A percentile compares a stretch with the other conserved stretches of the same genome.
phyloP scores from a whole-genome alignment of 306 rosid genomes.

The Castanopsis chinensis region DNA sequence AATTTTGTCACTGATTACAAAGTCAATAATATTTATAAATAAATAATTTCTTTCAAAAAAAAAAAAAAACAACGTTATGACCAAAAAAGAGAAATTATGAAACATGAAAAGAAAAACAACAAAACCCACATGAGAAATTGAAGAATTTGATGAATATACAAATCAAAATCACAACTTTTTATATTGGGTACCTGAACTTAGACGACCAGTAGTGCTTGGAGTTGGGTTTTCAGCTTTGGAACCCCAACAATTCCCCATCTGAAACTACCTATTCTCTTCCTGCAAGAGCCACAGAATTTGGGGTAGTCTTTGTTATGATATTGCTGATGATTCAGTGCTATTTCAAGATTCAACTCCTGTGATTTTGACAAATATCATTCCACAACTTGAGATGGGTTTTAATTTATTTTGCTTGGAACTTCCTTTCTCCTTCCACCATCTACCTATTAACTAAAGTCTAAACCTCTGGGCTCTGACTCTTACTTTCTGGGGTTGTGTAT shows the following conservation, averaged over 20 bases:
- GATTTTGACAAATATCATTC: neutral
- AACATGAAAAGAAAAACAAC: neutral
- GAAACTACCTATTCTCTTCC: slow-evolving; percentile 11
- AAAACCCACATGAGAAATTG: slow-evolving; percentile 15
- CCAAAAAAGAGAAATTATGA: neutral
- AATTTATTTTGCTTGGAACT: neutral
- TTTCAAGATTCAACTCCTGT: neutral
- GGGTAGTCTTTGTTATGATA: neutral
- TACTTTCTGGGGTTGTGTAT: too few species aligned
- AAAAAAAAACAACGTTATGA: neutral
- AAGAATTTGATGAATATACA: neutral
- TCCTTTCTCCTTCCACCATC: neutral
- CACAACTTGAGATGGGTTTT: neutral
- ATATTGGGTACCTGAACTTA: slow-evolving; percentile 42
- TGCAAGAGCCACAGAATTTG: neutral
- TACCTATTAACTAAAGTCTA: neutral
- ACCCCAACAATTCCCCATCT: slow-evolving; percentile 90
- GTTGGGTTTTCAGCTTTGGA: slow-evolving; percentile 37
- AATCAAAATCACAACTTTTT: neutral
- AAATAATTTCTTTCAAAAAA: neutral
- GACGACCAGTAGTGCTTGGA: slow-evolving; percentile 42
- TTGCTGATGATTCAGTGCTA: neutral
- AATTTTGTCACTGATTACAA: neutral
- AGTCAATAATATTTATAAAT: too few species aligned
- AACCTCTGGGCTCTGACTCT: neutral